Base-by-base conservation (phyloP, 2,329 filamentous ascomycete species). In the Diaporthe sp. region DNA sequence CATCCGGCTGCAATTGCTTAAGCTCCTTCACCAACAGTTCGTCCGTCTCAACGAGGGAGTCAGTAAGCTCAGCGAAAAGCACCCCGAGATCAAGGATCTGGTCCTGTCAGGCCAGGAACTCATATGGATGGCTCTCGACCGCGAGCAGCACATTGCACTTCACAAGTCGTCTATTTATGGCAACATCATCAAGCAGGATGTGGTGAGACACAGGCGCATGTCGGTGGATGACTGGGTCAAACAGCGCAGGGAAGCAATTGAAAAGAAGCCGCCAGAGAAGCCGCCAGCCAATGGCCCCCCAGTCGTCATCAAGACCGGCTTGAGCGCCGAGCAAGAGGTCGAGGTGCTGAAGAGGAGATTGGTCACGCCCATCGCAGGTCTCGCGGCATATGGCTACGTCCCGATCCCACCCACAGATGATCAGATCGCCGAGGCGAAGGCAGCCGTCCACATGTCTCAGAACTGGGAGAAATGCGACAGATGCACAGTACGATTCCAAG, bases 401-500 rank as follows among this genome's bases (percentile, higher is more conserved):
- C 90, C 92, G 0, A 84, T 82, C 6, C 84, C 92, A 1, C 96
- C 96, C 0, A 89, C 90, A 0, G 85, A 89, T 1, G 87, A 88
- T 10, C 93, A 94, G 25, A 89, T 98, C 25, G 85, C 89, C 69
- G 87, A 89, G 68, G 93, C 94, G 0, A 89, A 86, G 44, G 87
- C 89, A 56, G 94, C 92, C 0, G 87, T 94, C 0, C 86, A 90
- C 63, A 87, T 91, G 10, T 90, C 93, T 17, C 89, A 91, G 70
- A 94, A 94, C 63, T 98, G 93, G 88, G 97, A 99, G 84, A 88
- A 91, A 66, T 99, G 97, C 79, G 96, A 98, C 79, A 92, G 97
- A 27, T 99, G 97, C 83, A 88, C 88, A 55, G 91, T 92, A 44
- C 92, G 96, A 30, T 99, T 99, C 80, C 94, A 98, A 80, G 94